Conservation (phyloP, 768 basidiomycete species). For the Serendipita indica region DNA sequence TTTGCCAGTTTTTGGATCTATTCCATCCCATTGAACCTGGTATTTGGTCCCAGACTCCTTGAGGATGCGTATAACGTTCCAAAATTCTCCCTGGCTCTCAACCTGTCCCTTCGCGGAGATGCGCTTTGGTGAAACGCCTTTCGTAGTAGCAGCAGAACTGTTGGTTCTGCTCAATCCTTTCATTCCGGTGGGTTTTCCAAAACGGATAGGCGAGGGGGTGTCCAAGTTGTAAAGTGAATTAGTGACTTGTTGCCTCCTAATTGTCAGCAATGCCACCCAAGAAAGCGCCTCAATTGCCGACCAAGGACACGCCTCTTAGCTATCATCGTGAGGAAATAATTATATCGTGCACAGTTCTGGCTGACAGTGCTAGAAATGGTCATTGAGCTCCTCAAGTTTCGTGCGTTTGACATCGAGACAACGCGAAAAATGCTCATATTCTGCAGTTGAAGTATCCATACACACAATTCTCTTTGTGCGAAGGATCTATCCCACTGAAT, state of each 20-base stretch:
- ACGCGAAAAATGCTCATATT: neutral
- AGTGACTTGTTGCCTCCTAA: neutral
- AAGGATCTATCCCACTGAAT: slow-evolving; percentile 74
- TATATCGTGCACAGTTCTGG: neutral
- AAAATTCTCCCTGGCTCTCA: neutral
- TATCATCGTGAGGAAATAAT: neutral
- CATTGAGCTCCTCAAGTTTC: neutral
- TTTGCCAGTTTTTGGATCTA: slow-evolving; percentile 18
- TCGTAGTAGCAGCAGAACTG: too few relatives aligned
- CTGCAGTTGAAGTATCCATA: slow-evolving; percentile 79
- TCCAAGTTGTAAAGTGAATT: neutral
- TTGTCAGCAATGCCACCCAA: neutral
- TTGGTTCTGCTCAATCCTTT: too few relatives aligned
- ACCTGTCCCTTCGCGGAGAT: too few relatives aligned
- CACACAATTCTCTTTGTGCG: slow-evolving; percentile 86
- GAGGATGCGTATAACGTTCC: neutral
- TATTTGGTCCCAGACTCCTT: slow-evolving; percentile 17
- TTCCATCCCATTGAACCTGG: slow-evolving; percentile 20
- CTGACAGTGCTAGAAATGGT: neutral
- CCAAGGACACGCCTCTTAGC: neutral
- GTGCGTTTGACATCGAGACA: neutral
- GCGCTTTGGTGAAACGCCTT: too few relatives aligned
- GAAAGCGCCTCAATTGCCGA: neutral
- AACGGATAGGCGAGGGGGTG: neutral
- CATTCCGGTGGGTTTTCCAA: too few relatives aligned